Evolutionary conservation across 164 flowering plant species (phyloP).

Genomic region (Chimonanthus praecox): DNA sequence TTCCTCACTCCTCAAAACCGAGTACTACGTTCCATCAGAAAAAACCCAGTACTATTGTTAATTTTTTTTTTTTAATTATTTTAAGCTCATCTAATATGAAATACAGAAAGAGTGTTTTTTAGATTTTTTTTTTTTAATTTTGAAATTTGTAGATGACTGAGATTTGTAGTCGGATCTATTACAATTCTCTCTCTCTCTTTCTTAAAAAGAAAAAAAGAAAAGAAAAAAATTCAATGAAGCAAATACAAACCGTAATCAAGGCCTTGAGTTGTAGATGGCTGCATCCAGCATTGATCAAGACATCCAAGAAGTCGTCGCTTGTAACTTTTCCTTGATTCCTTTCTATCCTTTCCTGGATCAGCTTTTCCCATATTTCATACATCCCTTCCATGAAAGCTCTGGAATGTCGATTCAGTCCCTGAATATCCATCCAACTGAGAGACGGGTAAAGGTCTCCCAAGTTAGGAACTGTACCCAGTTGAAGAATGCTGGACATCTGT

Average conservation of each 20-base stretch:
- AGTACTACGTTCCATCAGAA: no score
- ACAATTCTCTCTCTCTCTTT: background rate
- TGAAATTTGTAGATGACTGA: no score
- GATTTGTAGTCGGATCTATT: background rate
- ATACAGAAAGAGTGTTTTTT: no score
- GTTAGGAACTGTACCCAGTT: conserved; percentile 7
- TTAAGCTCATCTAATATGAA: no score
- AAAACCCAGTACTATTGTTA: no score
- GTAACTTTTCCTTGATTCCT: background rate
- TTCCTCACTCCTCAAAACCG: no score
- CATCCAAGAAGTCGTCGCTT: conserved; percentile 18
- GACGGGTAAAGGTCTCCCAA: conserved; percentile 5
- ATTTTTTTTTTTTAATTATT: no score
- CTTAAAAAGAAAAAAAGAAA: background rate
- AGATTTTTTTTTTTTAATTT: no score
- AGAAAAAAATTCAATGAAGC: background rate
- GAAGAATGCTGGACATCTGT: background rate
- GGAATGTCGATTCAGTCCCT: conserved; percentile 2
- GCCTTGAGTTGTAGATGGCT: conserved; percentile 17
- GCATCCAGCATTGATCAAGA: conserved; percentile 11
- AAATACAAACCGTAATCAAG: conserved; percentile 14
- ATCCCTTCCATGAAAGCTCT: background rate
- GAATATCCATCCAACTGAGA: conserved; percentile 6
- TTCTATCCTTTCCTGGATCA: conserved; percentile 11
- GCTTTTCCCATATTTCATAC: conserved; percentile 13